Percentiles rank a stretch among this genome's conserved stretches.
Conservation (phyloP, 169 alveolate genomes). For the Plasmodium relictum region DNA sequence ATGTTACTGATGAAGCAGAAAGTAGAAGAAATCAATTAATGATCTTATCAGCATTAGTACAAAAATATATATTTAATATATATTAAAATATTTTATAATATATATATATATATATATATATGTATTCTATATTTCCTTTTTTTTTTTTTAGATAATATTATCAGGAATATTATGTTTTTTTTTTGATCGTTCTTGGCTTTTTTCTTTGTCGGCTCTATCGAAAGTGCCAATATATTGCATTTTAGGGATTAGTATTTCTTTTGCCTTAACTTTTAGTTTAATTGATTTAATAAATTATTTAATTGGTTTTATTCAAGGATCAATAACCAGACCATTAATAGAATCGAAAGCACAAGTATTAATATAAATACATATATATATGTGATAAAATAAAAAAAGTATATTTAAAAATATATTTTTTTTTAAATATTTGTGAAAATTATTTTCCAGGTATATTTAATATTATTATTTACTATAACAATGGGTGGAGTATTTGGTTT, state of each 20-base stretch:
- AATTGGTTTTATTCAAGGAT: slow-evolving; percentile 88
- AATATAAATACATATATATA: neutral
- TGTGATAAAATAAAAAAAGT: neutral
- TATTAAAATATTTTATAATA: neutral
- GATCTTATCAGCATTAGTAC: slow-evolving; percentile 86
- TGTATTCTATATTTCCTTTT: neutral
- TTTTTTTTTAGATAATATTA: slow-evolving; percentile 80
- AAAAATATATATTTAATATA: slow-evolving; percentile 17
- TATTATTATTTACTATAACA: slow-evolving; percentile 89
- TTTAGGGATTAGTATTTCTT: slow-evolving; percentile 95
- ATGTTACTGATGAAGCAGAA: slow-evolving; percentile 77
- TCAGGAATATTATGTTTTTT: slow-evolving; percentile 94
- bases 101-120: slow-evolving; percentile 8
- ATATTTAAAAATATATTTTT: neutral
- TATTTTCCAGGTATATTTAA: slow-evolving; percentile 86
- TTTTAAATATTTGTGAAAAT: neutral
- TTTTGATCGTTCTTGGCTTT: slow-evolving; percentile 93
- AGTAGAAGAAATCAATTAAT: slow-evolving; percentile 81
- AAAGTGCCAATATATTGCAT: slow-evolving; percentile 95
- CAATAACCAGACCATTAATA: slow-evolving; percentile 92
- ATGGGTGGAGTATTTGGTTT: slow-evolving; percentile 96
- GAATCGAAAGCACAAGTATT: slow-evolving; percentile 91
- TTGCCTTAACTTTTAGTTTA: slow-evolving; percentile 94
- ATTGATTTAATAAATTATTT: slow-evolving; percentile 93
- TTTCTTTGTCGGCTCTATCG: slow-evolving; percentile 83